phyloP scores from a whole-genome alignment of 2,329 filamentous ascomycete species.

The Cladosporium sp. region DNA sequence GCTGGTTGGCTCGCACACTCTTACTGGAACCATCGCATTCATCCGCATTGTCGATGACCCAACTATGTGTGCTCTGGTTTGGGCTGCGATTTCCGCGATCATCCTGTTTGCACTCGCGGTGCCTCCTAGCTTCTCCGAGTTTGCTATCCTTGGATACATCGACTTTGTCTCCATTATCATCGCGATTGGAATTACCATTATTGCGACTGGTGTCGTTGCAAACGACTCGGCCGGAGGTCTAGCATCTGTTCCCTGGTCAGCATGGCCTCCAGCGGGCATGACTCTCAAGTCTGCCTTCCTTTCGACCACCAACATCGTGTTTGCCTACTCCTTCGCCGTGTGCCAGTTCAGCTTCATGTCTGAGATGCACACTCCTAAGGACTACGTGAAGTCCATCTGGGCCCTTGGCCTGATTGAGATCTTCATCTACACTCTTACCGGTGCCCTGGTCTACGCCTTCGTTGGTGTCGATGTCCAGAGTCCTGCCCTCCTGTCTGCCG shows the following conservation, averaged over 20 bases:
- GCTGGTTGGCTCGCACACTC: constrained; percentile 46
- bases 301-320: constrained; percentile 69
- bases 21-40: constrained; percentile 50
- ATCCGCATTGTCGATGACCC: constrained; percentile 42
- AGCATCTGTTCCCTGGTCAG: constrained; percentile 35
- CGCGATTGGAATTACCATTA: constrained; percentile 39
- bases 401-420: constrained; percentile 66
- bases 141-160: constrained; percentile 39
- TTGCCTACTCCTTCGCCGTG: constrained; percentile 58
- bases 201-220: constrained; percentile 37
- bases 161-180: constrained; percentile 39
- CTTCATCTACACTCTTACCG: constrained; percentile 65
- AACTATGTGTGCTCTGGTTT: constrained; percentile 44
- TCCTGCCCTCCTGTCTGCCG: constrained; percentile 66
- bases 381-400: constrained; percentile 60
- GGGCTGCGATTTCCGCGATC: constrained; percentile 45
- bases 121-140: constrained; percentile 38
- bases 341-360: constrained; percentile 69
- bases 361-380: constrained; percentile 64
- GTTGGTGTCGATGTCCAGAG: constrained; percentile 62
- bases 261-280: constrained; percentile 37
- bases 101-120: constrained; percentile 38
- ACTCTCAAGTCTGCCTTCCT: constrained; percentile 59
- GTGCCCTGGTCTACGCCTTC: constrained; percentile 68
- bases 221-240: constrained; percentile 32